These are phyloP conservation scores for Decorospora gaudefroyi DNA, from an alignment of 2,329 filamentous ascomycete species.

Conservation along the genomic window DNA sequence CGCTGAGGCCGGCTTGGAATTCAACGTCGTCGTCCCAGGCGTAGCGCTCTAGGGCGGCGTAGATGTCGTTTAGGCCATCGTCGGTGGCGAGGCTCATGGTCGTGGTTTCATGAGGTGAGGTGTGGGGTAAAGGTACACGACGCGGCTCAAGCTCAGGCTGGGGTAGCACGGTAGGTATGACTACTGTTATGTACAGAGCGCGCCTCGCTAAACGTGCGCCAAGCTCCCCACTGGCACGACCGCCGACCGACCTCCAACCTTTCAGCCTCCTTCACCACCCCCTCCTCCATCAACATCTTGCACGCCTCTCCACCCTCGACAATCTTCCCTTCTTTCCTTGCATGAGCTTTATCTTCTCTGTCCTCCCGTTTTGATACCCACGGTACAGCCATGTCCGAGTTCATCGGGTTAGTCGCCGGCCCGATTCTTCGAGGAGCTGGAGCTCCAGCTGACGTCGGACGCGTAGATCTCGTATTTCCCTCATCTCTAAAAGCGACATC, in stretches of 20 bases:
- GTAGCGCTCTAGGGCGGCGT: conserved; percentile 66
- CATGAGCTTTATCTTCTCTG: conserved; percentile 27
- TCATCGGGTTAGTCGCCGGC: conserved; percentile 60
- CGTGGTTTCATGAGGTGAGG: conserved; percentile 22
- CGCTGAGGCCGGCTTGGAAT: conserved; percentile 69
- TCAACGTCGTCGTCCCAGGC: conserved; percentile 69
- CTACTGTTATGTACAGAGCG: no score
- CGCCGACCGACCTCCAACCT: conserved; percentile 20
- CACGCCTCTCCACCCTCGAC: conserved; percentile 27
- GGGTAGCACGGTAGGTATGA: no score
- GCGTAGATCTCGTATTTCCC: conserved; percentile 83
- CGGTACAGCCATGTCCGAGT: conserved; percentile 60
- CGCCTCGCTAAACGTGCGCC: conserved; percentile 27
- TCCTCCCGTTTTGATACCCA: conserved; percentile 34
- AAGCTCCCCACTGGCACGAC: conserved; percentile 26
- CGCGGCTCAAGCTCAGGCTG: conserved; percentile 17
- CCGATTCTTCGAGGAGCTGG: conserved; percentile 31
- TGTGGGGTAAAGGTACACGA: conserved; percentile 28
- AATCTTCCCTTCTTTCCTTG: conserved; percentile 27
- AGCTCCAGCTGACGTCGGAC: conserved; percentile 44
- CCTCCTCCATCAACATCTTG: conserved; percentile 17
- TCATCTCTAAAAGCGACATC: conserved; percentile 97
- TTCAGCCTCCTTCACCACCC: conserved; percentile 13
- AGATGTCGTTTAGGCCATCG: conserved; percentile 50
- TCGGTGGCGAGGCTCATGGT: conserved; percentile 35